These are phyloP conservation scores for Microbotryum saponariae DNA, from an alignment of 1,284 basidiomycete genomes.

Conservation along the genomic window DNA sequence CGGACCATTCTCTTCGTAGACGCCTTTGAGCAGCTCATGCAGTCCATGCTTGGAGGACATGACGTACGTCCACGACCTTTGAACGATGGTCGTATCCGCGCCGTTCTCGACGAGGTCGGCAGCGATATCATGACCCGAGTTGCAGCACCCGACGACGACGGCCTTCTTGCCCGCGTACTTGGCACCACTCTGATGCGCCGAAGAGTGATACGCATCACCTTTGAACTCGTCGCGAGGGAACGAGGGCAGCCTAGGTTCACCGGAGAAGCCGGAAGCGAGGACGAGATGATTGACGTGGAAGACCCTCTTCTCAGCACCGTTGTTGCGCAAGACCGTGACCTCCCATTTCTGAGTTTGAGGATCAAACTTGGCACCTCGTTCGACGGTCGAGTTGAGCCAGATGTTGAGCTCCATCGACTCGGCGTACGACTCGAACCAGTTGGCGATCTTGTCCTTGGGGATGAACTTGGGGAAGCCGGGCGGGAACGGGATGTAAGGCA, in stretches of 20 bases:
- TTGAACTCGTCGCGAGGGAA: slow-evolving; percentile 38
- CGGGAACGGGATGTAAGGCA: slow-evolving; percentile 10
- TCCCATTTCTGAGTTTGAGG: slow-evolving; percentile 41
- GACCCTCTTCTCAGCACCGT: slow-evolving; percentile 34
- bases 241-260: slow-evolving; percentile 40
- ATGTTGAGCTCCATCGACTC: slow-evolving; percentile 38
- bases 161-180: slow-evolving; percentile 38
- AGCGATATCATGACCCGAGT: slow-evolving; percentile 35
- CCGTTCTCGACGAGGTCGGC: slow-evolving; percentile 39
- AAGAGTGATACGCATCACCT: slow-evolving; percentile 38
- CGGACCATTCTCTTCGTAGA: slow-evolving; percentile 46
- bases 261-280: slow-evolving; percentile 45
- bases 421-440: slow-evolving; percentile 38
- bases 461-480: slow-evolving; percentile 7
- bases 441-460: slow-evolving; percentile 39
- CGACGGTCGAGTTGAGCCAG: slow-evolving; percentile 35
- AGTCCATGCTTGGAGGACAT: slow-evolving; percentile 39
- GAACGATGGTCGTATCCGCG: slow-evolving; percentile 38
- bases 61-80: slow-evolving; percentile 43
- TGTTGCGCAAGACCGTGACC: slow-evolving; percentile 39
- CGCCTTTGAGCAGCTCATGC: slow-evolving; percentile 19
- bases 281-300: slow-evolving; percentile 43
- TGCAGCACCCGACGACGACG: slow-evolving; percentile 39
- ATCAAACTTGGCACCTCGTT: slow-evolving; percentile 35
- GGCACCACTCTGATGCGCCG: slow-evolving; percentile 31